These are phyloP conservation scores for Arthrobotrys entomopaga DNA, from an alignment of 2,329 filamentous ascomycete genomes.

Conservation along the genomic window DNA sequence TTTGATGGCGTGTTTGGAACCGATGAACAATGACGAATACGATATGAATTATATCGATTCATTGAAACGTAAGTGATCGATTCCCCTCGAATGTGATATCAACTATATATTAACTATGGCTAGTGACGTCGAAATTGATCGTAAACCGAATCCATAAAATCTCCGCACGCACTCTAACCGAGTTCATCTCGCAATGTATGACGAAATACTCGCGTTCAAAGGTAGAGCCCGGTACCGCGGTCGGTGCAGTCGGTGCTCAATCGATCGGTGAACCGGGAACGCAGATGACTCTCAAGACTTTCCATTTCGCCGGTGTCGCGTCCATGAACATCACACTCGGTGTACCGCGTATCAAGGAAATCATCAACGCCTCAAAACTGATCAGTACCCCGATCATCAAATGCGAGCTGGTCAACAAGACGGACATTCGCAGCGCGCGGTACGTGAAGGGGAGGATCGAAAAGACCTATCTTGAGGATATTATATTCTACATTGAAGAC, in stretches of 20 bases:
- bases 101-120: not conserved
- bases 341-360: constrained; percentile 99
- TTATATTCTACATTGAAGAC: constrained; percentile 83
- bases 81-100: not conserved
- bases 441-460: constrained; percentile 94
- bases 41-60: constrained; percentile 50
- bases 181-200: constrained; percentile 83
- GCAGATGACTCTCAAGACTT: constrained; percentile 99
- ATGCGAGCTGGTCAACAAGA: constrained; percentile 81
- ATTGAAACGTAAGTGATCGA: constrained; percentile 27
- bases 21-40: constrained; percentile 49
- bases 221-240: constrained; percentile 92
- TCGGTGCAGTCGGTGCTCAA: constrained; percentile 94
- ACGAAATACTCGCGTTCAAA: constrained; percentile 90
- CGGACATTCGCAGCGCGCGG: constrained; percentile 80
- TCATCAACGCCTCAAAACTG: constrained; percentile 94
- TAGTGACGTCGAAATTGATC: constrained; percentile 59
- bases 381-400: constrained; percentile 96
- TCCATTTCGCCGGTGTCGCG: constrained; percentile 99
- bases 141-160: constrained; percentile 84
- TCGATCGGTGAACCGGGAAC: constrained; percentile 98
- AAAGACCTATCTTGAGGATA: constrained; percentile 88
- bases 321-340: constrained; percentile 99
- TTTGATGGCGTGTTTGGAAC: constrained; percentile 47
- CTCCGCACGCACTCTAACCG: constrained; percentile 75